Conservation (phyloP, 2,329 filamentous ascomycete species). For the Diplodia scrobiculata region DNA sequence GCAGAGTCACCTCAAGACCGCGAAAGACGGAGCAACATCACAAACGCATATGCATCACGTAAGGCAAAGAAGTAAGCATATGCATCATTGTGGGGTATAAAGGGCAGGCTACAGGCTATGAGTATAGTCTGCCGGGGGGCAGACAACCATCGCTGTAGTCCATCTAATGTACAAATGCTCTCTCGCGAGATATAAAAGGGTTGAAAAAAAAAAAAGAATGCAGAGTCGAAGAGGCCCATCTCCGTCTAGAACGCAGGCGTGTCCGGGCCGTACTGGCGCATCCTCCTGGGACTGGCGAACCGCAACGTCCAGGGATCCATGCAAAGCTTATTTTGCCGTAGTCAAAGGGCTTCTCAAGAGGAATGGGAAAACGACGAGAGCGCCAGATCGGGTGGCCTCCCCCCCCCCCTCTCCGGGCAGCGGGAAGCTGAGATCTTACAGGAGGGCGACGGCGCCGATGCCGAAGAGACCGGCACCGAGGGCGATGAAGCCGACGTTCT, state of each 20-base stretch:
- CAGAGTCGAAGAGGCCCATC: not conserved
- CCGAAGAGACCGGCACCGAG: not conserved
- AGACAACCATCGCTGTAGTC: not conserved
- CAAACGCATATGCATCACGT: not conserved
- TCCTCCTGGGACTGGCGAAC: not conserved
- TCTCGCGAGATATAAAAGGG: not conserved
- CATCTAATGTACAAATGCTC: not conserved
- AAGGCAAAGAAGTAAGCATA: not conserved
- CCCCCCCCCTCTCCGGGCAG: not conserved
- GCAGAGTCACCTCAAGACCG: not conserved
- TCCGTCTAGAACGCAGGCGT: not conserved
- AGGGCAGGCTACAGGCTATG: not conserved
- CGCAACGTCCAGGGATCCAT: not conserved
- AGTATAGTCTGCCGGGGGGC: not conserved
- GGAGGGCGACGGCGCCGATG: not conserved
- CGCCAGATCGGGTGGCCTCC: not conserved
- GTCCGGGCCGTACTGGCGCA: not conserved
- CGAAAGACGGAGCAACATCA: not conserved
- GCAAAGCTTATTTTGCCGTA: not conserved
- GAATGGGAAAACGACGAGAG: not conserved
- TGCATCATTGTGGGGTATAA: slow-evolving; percentile 2
- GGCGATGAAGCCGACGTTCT: not conserved
- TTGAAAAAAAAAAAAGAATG: not conserved
- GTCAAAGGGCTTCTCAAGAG: not conserved
- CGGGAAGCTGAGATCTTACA: slow-evolving; percentile 3